A percentile compares a stretch with the other conserved stretches of the same genome.
phyloP scores from a whole-genome alignment of 2,329 filamentous ascomycete species.

The Alternaria brassicicola region DNA sequence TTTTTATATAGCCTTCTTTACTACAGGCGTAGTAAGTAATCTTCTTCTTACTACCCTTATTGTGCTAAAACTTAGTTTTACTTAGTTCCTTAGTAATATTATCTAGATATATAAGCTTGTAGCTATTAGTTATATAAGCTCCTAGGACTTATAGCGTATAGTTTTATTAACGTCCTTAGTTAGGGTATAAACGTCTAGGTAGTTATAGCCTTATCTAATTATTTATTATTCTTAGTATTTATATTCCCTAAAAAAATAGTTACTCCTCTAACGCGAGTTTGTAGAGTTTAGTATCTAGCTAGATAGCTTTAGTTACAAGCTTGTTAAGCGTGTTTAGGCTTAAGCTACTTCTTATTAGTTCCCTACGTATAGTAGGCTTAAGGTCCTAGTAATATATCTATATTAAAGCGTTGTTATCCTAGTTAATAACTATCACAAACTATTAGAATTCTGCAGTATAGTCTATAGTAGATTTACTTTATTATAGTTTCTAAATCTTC shows the following conservation, averaged over 20 bases:
- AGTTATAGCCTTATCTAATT: too few species aligned
- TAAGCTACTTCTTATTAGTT: neutral
- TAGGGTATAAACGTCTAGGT: neutral
- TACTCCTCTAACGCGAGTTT: neutral
- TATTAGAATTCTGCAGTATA: neutral
- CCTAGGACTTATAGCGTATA: neutral
- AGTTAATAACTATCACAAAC: neutral
- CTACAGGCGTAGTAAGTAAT: too few species aligned
- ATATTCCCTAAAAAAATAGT: too few species aligned
- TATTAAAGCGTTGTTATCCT: neutral
- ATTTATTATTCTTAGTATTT: too few species aligned
- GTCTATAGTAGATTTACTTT: neutral
- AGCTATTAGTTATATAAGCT: too few species aligned
- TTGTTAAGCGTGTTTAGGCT: too few species aligned
- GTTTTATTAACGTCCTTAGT: neutral
- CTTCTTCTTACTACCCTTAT: too few species aligned
- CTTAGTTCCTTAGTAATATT: too few species aligned
- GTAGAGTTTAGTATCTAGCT: neutral
- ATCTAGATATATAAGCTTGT: too few species aligned
- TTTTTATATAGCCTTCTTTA: too few species aligned
- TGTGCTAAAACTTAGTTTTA: too few species aligned
- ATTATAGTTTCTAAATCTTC: neutral
- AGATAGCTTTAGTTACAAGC: too few species aligned
- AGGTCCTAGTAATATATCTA: neutral
- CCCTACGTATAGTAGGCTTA: neutral